Base-by-base conservation (phyloP, 768 basidiomycete genomes). In the Suillus plorans region DNA sequence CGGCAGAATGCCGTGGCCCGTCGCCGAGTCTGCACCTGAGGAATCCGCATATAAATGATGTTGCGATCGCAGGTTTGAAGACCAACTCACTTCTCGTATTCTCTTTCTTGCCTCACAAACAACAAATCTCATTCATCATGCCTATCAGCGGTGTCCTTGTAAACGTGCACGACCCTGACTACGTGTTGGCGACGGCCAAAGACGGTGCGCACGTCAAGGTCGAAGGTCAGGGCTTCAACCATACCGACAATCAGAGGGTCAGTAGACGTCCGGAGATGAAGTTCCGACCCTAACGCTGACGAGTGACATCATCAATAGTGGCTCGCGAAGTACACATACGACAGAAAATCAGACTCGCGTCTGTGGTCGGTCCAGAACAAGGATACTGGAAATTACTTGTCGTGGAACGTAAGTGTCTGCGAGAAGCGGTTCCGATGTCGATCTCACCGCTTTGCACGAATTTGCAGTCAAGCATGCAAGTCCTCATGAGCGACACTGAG, bases 241-340 rank as follows among this genome's bases (percentile, higher is more conserved):
- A 2, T 4, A 5, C n/a, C n/a, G 5, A 13, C 12, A 47, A 45
- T 50, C 22, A 25, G 6, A 28, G 8, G 14, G 49, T 28, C 14
- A 50, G 25, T 25, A 28, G 14, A 7, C 14, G 16, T 7, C 49
- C 16, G 28, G 14, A 28, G 49, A 28, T 4, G 14, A 9, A 9
- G 0, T 4, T 8, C 25, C 2, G 4, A 28, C 49, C 22, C 7
- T 16, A 16, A 8, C 7, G 14, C 49, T 50, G 14, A 50, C 49
- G 7, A 50, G 49, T 9, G 8, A 16, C 4, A 6, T 31, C 5
- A 50, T 16, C 25, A 28, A 50, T 50, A 50, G 49, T 50, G 49
- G 47, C 3, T 0, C 2, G 47, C 5, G 13, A 0, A 2, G 2
- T 4, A 0, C 8, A 13, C 0, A 5, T 22, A 47, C 12, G 10